Evolutionary conservation across 73 alveolate genomes (phyloP), one percentile per base, ranked within the genome.

Genomic region (Stentor roeselii): DNA sequence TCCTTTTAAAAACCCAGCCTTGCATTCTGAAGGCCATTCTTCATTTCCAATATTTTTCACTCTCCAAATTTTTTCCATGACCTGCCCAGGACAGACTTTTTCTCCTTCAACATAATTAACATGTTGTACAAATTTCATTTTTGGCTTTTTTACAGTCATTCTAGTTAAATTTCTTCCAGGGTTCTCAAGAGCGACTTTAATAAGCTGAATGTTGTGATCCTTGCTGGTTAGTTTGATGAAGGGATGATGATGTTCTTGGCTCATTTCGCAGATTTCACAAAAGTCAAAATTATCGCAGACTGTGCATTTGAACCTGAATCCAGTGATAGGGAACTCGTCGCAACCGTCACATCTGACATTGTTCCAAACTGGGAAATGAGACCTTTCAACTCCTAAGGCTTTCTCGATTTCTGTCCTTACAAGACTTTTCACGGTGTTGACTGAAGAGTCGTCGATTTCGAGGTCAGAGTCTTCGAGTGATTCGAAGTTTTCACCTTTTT

Each of bases 301-400:
- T 3, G 91, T 80, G 83, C 99, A 95, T 85, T 92, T 87, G 78
- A 84, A 95, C 90, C 99, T 91, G 38, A 86, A 86, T 76, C 99
- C 99, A 3, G 88, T 78, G n/a, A 95, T 78, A 11, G 99, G 99
- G 59, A 42, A 27, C 76, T 75, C 84, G 35, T 90, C 84, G 76
- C 99, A 95, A 60, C 97, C 97, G 83, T 94, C 98, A 60, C 99
- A 95, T 41, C 92, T 85, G 59, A 83, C 82, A 76, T 67, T 67
- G 21, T 67, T 40, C 80, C 84, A 76, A 0, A 41, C 39, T 14
- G 84, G n/a, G 1, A 15, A 27, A 27, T 34, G 21, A 76, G 67
- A 34, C 14, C 36, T 76, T 1, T 76, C 39, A 35, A 36, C 21
- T 40, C 60, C 84, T 36, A 67, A 27, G 21, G 80, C 14, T 32